phyloP scores from a whole-genome alignment of 2,329 filamentous ascomycete genomes.

The Talaromyces piceae region DNA sequence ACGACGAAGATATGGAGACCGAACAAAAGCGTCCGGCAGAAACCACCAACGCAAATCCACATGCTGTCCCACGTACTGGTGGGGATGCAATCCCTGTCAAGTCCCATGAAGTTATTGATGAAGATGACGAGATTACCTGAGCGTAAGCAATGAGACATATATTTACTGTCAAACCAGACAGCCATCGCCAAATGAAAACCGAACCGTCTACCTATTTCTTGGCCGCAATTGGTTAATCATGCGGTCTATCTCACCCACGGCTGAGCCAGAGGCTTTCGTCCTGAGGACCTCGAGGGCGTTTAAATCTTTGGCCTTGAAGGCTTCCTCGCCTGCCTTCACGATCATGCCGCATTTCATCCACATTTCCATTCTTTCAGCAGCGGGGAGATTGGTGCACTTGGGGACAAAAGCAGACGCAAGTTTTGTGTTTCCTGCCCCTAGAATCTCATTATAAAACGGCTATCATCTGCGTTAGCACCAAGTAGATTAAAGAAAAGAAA shows the following conservation, averaged over 20 bases:
- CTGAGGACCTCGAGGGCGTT: conserved; percentile 67
- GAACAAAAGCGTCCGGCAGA: conserved; percentile 14
- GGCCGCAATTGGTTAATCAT: conserved; percentile 52
- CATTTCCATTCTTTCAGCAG: conserved; percentile 73
- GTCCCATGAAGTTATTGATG: conserved; percentile 24
- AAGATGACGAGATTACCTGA: conserved; percentile 41
- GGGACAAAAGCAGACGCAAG: conserved; percentile 77
- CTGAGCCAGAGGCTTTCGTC: conserved; percentile 62
- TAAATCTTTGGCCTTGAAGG: conserved; percentile 70
- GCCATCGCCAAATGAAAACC: neutral
- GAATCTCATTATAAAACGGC: conserved; percentile 85
- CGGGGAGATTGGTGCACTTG: conserved; percentile 68
- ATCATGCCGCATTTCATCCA: conserved; percentile 93
- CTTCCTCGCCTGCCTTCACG: conserved; percentile 84
- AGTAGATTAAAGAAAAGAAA: conserved; percentile 12
- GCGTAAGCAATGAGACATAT: neutral
- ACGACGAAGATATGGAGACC: conserved; percentile 44
- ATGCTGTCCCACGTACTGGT: conserved; percentile 13
- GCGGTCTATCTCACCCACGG: conserved; percentile 73
- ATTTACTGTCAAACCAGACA: neutral
- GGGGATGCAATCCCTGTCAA: conserved; percentile 13
- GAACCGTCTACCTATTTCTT: conserved; percentile 28
- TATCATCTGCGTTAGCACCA: conserved; percentile 34
- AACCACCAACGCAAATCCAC: neutral
- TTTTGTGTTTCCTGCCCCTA: conserved; percentile 83